Conservation (phyloP, 495 filamentous ascomycete species). For the Aspergillus kassunensis region DNA sequence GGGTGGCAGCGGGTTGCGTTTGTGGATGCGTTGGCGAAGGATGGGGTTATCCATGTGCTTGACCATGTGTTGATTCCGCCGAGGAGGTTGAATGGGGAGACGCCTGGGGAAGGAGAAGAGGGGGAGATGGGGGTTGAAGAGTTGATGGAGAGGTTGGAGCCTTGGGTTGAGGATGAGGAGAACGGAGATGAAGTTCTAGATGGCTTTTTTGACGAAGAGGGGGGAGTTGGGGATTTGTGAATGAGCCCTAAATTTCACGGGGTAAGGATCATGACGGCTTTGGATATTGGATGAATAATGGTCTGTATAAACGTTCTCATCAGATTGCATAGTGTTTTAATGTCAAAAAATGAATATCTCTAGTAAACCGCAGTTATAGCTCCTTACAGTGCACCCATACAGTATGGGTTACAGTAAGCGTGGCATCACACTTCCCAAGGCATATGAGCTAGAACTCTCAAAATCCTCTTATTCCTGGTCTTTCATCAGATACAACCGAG, state of each 20-base stretch:
- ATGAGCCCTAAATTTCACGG: too few species aligned
- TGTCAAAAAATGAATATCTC: not conserved
- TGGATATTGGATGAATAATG: too few species aligned
- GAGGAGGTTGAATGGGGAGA: constrained; percentile 38
- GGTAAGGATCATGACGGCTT: too few species aligned
- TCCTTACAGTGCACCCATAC: constrained; percentile 5
- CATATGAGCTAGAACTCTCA: constrained; percentile 4
- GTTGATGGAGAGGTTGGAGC: constrained; percentile 52
- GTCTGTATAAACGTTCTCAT: too few species aligned
- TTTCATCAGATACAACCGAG: not conserved
- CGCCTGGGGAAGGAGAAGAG: constrained; percentile 22
- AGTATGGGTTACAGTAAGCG: not conserved
- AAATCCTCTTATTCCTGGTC: not conserved
- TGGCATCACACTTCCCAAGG: not conserved
- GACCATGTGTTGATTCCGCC: constrained; percentile 71
- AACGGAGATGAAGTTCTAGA: constrained; percentile 12
- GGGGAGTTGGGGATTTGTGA: not conserved
- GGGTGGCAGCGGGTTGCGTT: constrained; percentile 56
- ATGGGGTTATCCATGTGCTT: constrained; percentile 77
- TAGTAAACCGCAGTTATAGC: constrained; percentile 10
- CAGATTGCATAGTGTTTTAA: too few species aligned
- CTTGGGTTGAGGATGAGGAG: constrained; percentile 33
- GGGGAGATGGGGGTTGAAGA: constrained; percentile 57
- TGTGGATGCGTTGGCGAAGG: constrained; percentile 61
- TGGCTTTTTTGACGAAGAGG: too few species aligned